phyloP scores from a whole-genome alignment of 192 early-diverging fungal genomes.

The Backusella sp. region DNA sequence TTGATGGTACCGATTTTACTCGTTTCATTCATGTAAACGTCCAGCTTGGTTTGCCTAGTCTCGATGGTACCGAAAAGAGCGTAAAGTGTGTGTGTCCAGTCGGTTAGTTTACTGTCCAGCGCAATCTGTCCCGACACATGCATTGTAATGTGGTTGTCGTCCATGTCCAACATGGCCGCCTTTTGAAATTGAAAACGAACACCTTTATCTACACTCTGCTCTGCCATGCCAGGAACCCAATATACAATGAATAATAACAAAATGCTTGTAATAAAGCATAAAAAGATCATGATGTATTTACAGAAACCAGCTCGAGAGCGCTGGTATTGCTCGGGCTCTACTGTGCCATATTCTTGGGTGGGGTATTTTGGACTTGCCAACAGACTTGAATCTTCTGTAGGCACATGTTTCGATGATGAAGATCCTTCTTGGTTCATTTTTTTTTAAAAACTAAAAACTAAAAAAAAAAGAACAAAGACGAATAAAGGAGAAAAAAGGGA shows the following conservation, averaged over 20 bases:
- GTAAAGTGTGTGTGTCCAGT: neutral
- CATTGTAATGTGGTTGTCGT: constrained; percentile 14
- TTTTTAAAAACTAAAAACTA: neutral
- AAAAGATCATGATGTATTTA: neutral
- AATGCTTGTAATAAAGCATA: neutral
- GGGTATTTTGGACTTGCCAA: neutral
- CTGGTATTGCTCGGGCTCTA: neutral
- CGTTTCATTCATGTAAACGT: neutral
- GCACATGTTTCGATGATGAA: neutral
- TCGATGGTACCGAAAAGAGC: constrained; percentile 7
- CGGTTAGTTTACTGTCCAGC: neutral
- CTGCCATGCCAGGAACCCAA: constrained; percentile 4
- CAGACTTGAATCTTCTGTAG: neutral
- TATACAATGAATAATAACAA: neutral
- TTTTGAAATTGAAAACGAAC: constrained; percentile 18
- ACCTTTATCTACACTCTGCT: constrained; percentile 9
- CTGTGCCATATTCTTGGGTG: neutral
- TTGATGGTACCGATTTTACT: constrained; percentile 18
- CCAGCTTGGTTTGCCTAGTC: neutral
- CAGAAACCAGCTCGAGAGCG: neutral
- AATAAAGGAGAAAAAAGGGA: neutral
- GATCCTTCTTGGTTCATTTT: neutral
- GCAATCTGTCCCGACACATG: constrained; percentile 16
- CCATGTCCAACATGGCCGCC: constrained; percentile 14
- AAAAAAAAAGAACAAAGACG: neutral